Evolutionary conservation across 208 protist species (phyloP).

Genomic region (Acanthamoeba royreba): DNA sequence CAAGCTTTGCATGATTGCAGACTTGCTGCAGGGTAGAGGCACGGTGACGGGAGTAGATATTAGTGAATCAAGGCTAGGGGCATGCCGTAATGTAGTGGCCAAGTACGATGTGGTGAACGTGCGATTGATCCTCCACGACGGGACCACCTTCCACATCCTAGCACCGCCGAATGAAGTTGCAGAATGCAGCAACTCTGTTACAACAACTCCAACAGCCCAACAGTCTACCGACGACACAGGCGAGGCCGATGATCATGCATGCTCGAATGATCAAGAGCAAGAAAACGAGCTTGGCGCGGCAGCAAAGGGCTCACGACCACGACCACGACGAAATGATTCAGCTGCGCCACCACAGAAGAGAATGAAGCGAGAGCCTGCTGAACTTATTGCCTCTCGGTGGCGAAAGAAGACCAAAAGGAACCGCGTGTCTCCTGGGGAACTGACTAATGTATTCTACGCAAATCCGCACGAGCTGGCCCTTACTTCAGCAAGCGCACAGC

Average conservation of each 20-base stretch:
- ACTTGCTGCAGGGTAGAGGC: conserved; percentile 47
- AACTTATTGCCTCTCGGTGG: not conserved
- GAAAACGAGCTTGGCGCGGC: too few relatives aligned
- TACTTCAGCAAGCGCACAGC: not conserved
- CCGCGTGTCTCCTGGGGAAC: not conserved
- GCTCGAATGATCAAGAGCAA: too few relatives aligned
- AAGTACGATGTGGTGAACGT: conserved; percentile 67
- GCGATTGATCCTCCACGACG: conserved; percentile 59
- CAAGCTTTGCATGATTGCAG: conserved; percentile 61
- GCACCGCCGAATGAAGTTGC: not conserved
- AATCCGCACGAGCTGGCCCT: not conserved
- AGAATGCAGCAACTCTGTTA: not conserved
- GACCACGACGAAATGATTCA: not conserved
- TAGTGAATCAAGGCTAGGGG: not conserved
- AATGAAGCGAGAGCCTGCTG: not conserved
- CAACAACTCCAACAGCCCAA: not conserved
- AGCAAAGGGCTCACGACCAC: not conserved
- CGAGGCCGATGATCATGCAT: too few relatives aligned
- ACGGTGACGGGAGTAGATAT: conserved; percentile 68
- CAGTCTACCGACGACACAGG: not conserved
- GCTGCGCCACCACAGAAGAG: too few relatives aligned
- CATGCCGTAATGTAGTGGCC: conserved; percentile 58
- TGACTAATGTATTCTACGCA: not conserved
- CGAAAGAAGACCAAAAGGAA: not conserved
- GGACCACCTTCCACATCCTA: conserved; percentile 51